Evolutionary conservation across 352 stramenopile species (phyloP).

Genomic region (Hyaloperonospora brassicae): DNA sequence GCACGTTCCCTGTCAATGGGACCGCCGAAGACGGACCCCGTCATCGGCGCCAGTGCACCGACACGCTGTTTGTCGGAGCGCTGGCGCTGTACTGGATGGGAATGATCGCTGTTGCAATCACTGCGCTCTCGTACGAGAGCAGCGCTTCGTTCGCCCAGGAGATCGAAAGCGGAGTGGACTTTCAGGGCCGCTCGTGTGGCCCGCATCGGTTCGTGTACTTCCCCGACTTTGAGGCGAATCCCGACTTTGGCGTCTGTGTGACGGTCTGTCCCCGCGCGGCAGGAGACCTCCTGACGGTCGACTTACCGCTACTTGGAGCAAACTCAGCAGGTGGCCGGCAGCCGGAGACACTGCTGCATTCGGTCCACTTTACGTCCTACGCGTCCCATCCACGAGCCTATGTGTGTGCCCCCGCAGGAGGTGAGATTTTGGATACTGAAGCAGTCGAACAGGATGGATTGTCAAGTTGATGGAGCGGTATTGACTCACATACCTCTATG

Average conservation of each 20-base stretch:
- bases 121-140: slow-evolving; percentile 60
- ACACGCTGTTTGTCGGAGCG: no score
- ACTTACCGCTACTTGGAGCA: slow-evolving; percentile 36
- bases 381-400: slow-evolving; percentile 59
- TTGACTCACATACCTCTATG: no score
- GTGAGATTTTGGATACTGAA: not conserved
- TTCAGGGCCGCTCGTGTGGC: slow-evolving; percentile 51
- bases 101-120: slow-evolving; percentile 61
- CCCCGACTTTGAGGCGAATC: slow-evolving; percentile 50
- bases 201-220: slow-evolving; percentile 60
- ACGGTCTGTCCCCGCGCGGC: slow-evolving; percentile 34
- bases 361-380: slow-evolving; percentile 59
- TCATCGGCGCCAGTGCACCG: no score
- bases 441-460: no score
- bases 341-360: slow-evolving; percentile 20
- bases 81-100: slow-evolving; percentile 52
- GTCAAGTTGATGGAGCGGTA: no score
- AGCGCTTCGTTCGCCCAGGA: slow-evolving; percentile 63
- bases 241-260: slow-evolving; percentile 79
- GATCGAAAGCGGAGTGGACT: slow-evolving; percentile 75
- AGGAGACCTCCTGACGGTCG: slow-evolving; percentile 39
- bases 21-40: no score
- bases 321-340: slow-evolving; percentile 26
- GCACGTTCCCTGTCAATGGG: no score
- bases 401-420: slow-evolving; percentile 50